These are phyloP conservation scores for Metschnikowia chrysomelidarum DNA, from an alignment of 805 yeast genomes.

Conservation along the genomic window DNA sequence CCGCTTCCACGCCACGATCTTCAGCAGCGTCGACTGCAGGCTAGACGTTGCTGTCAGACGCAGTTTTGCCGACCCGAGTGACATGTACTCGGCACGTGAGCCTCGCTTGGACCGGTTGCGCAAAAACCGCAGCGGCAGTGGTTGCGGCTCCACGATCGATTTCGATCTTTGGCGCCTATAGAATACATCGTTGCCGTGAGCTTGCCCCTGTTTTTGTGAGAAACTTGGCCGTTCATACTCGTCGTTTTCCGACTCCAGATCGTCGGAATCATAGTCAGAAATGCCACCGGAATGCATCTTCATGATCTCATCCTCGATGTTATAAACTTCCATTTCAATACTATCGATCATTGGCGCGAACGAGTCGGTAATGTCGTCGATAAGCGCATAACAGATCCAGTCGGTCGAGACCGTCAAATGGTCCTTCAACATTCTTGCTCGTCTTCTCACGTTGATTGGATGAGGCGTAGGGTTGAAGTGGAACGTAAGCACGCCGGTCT, in stretches of 20 bases:
- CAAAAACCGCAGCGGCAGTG: slow-evolving; percentile 7
- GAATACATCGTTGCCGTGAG: slow-evolving; percentile 24
- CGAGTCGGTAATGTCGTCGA: slow-evolving; percentile 96
- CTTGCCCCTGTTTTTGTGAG: slow-evolving; percentile 15
- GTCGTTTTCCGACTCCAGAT: slow-evolving; percentile 31
- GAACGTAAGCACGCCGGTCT: slow-evolving; percentile 87
- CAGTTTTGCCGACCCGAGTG: slow-evolving; percentile 11
- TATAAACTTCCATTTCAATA: slow-evolving; percentile 90
- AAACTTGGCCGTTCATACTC: slow-evolving; percentile 23
- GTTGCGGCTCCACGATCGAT: slow-evolving; percentile 36
- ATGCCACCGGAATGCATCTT: slow-evolving; percentile 74
- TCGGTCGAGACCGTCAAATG: slow-evolving; percentile 88
- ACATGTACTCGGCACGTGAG: slow-evolving; percentile 13
- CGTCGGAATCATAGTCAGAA: slow-evolving; percentile 42
- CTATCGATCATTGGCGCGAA: slow-evolving; percentile 95
- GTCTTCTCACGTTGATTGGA: slow-evolving; percentile 90
- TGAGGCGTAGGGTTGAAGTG: slow-evolving; percentile 96
- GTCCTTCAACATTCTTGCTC: slow-evolving; percentile 84
- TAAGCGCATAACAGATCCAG: slow-evolving; percentile 95
- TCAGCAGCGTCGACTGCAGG: slow-evolving; percentile 50
- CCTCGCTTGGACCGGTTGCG: slow-evolving; percentile 15
- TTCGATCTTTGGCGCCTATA: slow-evolving; percentile 36
- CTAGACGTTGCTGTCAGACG: slow-evolving; percentile 8
- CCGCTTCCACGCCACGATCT: slow-evolving; percentile 65
- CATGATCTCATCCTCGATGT: slow-evolving; percentile 90